Evolutionary conservation across 768 basidiomycete species (phyloP), one percentile per base, ranked within the genome.

Genomic region (Pleurotus giganteus): DNA sequence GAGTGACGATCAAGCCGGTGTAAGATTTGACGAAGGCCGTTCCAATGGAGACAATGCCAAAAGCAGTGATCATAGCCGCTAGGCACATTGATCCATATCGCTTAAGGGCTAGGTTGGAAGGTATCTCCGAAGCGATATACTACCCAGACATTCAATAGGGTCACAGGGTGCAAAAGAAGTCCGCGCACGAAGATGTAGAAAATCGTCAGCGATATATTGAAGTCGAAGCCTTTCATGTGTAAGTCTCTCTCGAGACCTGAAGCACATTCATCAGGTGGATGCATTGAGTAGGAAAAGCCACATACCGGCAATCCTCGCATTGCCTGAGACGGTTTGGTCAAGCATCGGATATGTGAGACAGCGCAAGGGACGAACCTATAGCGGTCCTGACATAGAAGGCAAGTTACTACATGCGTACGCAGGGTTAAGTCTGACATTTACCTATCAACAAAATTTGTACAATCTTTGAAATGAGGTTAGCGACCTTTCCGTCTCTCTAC

Each of bases 31-130:
- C 66, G 42, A 77, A 77, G 0, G 75, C 75, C 0, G 74, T 72
- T n/a, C 67, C 68, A 12, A 78, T 68, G 4, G 74, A 67, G 15
- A 74, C 60, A 4, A 67, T 56, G 2, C 76, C 75, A 56, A 78
- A 78, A 2, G 57, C 53, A 19, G 71, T 61, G 36, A 76, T 68
- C 53, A 77, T 64, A 8, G 69, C 61, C 3, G 73, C 74, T 19
- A 76, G 63, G 67, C 71, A 75, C 6, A 65, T 62, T 0, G 75
- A 72, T 4, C 76, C 76, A 54, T 73, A 71, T 26, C 63, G 70
- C 55, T 77, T 78, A 28, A 77, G 63, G 2, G 66, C 65, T 3
- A 78, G 67, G 51, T 78, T 78, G 19, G 74, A 74, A 1, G 76
- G 76, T 11, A 76, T 66, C 53, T 76, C 74, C 1, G 70, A 60